Percentiles rank a stretch among this genome's conserved stretches.
Conservation (phyloP, 2,329 filamentous ascomycete species). For the Mariannaea sp. region DNA sequence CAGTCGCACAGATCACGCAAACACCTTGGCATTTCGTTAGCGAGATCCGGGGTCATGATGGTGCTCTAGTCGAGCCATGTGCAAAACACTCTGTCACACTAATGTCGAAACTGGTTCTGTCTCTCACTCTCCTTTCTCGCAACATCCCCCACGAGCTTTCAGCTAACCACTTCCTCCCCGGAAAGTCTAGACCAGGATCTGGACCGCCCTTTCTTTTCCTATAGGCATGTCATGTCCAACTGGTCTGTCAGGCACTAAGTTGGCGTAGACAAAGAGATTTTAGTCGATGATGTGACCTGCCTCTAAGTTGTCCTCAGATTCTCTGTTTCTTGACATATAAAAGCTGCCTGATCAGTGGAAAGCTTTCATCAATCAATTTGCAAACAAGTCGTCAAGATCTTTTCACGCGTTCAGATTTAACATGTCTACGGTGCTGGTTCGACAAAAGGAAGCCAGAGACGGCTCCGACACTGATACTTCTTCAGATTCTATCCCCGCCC, state of each 20-base stretch:
- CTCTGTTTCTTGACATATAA: slow-evolving; percentile 1
- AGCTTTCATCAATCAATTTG: too few species aligned
- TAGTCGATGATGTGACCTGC: slow-evolving; percentile 12
- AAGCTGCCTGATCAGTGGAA: not conserved
- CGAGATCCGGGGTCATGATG: slow-evolving; percentile 1
- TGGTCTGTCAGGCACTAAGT: not conserved
- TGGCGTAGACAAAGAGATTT: not conserved
- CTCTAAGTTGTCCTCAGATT: not conserved
- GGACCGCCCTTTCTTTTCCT: not conserved
- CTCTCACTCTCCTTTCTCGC: not conserved
- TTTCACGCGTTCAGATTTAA: slow-evolving; percentile 10
- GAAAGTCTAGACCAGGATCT: not conserved
- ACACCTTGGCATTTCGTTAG: not conserved
- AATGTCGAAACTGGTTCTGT: not conserved
- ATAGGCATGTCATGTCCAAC: not conserved
- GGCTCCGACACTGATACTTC: slow-evolving; percentile 6
- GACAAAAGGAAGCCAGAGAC: slow-evolving; percentile 11
- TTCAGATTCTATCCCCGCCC: slow-evolving; percentile 5
- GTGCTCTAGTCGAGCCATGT: not conserved
- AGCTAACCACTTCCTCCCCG: not conserved
- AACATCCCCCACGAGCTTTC: slow-evolving; percentile 1
- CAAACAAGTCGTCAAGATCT: not conserved
- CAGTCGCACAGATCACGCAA: not conserved
- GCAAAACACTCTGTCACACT: not conserved
- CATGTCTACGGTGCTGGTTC: slow-evolving; percentile 12